phyloP scores from a whole-genome alignment of 1,139 yeast genomes.

The Tardiomyces digboiensis region DNA sequence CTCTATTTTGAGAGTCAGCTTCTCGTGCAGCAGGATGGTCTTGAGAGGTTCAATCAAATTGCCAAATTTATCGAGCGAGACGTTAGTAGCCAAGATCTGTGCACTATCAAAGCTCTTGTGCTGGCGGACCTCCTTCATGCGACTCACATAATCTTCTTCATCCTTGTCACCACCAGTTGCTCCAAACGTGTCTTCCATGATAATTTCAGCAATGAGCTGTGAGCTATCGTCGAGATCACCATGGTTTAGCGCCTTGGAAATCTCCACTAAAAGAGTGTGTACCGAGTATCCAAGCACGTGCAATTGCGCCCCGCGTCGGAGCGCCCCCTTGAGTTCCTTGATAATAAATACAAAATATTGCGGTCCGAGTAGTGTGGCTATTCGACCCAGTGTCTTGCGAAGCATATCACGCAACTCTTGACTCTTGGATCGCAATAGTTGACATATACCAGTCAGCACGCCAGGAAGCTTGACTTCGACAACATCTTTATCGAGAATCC shows the following conservation, averaged over 20 bases:
- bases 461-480: slow-evolving; percentile 65
- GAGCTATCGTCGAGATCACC: slow-evolving; percentile 75
- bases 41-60: slow-evolving; percentile 62
- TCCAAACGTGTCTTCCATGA: slow-evolving; percentile 94
- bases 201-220: slow-evolving; percentile 49
- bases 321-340: slow-evolving; percentile 67
- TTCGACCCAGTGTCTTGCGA: slow-evolving; percentile 63
- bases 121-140: slow-evolving; percentile 84
- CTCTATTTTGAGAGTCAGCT: slow-evolving; percentile 58
- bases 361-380: slow-evolving; percentile 60
- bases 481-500: slow-evolving; percentile 50
- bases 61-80: slow-evolving; percentile 52
- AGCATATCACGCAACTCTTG: slow-evolving; percentile 87
- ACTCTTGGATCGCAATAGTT: slow-evolving; percentile 74
- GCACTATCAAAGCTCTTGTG: slow-evolving; percentile 86
- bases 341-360: slow-evolving; percentile 64
- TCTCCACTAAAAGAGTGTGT: slow-evolving; percentile 55
- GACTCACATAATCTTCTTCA: slow-evolving; percentile 80
- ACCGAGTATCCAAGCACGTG: slow-evolving; percentile 89
- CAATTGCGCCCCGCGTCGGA: slow-evolving; percentile 85
- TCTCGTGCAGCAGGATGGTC: slow-evolving; percentile 48
- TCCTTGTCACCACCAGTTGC: slow-evolving; percentile 92
- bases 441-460: slow-evolving; percentile 74
- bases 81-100: slow-evolving; percentile 61
- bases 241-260: slow-evolving; percentile 39